phyloP scores from a whole-genome alignment of 192 early-diverging fungal genomes.

The Geosiphon pyriformis region DNA sequence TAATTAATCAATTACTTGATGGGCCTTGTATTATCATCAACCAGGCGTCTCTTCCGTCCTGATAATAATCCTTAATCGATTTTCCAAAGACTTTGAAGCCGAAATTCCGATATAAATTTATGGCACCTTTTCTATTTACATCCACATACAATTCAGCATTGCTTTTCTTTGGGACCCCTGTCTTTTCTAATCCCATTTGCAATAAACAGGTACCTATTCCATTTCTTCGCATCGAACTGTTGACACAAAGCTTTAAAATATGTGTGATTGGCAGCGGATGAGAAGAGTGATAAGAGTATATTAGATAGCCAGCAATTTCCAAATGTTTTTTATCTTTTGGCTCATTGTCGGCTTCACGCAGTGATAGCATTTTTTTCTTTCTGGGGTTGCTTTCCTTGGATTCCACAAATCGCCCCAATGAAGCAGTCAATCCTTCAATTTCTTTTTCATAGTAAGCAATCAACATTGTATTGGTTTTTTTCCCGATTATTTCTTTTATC shows the following conservation, averaged over 20 bases:
- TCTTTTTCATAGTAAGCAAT: slow-evolving; percentile 7
- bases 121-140: background rate
- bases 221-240: background rate
- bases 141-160: slow-evolving; percentile 17
- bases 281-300: slow-evolving; percentile 5
- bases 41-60: slow-evolving; percentile 12
- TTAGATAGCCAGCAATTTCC: slow-evolving; percentile 15
- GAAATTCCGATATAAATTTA: slow-evolving; percentile 13
- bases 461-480: slow-evolving; percentile 19
- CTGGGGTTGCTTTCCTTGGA: background rate
- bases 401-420: background rate
- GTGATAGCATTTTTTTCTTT: background rate
- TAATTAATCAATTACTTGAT: no score
- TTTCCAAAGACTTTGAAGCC: slow-evolving; percentile 3
- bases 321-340: background rate
- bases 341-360: background rate
- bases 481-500: slow-evolving; percentile 14
- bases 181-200: background rate
- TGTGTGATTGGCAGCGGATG: slow-evolving; percentile 3
- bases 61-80: slow-evolving; percentile 10
- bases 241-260: slow-evolving; percentile 17
- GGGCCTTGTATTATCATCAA: no score
- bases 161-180: slow-evolving; percentile 10
- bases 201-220: slow-evolving; percentile 16
- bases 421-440: no score